These are phyloP conservation scores for Suillus alpinus DNA, from an alignment of 768 basidiomycete genomes.

Conservation along the genomic window DNA sequence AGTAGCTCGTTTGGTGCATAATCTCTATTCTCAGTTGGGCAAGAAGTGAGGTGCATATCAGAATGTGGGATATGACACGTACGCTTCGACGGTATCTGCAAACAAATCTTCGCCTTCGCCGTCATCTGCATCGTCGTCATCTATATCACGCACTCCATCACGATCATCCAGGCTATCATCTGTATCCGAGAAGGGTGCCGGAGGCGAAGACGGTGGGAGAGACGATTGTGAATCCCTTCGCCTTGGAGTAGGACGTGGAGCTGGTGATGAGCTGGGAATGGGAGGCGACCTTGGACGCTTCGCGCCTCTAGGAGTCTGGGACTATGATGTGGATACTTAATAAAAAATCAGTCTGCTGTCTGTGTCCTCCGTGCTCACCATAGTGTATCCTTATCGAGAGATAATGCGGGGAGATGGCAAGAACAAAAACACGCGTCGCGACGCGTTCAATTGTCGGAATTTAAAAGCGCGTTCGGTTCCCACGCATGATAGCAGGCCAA, in stretches of 20 bases:
- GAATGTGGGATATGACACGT: constrained; percentile 23
- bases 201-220: constrained; percentile 83
- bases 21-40: constrained; percentile 48
- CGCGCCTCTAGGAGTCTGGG: constrained; percentile 47
- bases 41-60: constrained; percentile 10
- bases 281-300: constrained; percentile 66
- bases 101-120: constrained; percentile 95
- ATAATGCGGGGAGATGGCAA: constrained; percentile 11
- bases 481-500: constrained; percentile 1
- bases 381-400: constrained; percentile 18
- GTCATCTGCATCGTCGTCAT: constrained; percentile 66
- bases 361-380: constrained; percentile 32
- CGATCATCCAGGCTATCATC: constrained; percentile 77
- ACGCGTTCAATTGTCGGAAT: constrained; percentile 44
- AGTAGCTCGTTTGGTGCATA: constrained; percentile 81
- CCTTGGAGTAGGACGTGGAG: constrained; percentile 39
- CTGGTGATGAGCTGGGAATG: constrained; percentile 47
- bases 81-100: constrained; percentile 75
- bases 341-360: background rate
- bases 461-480: constrained; percentile 36
- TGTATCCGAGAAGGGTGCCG: constrained; percentile 80
- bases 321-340: constrained; percentile 17
- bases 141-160: constrained; percentile 60
- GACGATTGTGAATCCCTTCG: constrained; percentile 68
- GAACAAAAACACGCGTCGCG: constrained; percentile 40